Evolutionary conservation across 306 rosid genomes (phyloP).

Genomic region (Prosopis cineraria): DNA sequence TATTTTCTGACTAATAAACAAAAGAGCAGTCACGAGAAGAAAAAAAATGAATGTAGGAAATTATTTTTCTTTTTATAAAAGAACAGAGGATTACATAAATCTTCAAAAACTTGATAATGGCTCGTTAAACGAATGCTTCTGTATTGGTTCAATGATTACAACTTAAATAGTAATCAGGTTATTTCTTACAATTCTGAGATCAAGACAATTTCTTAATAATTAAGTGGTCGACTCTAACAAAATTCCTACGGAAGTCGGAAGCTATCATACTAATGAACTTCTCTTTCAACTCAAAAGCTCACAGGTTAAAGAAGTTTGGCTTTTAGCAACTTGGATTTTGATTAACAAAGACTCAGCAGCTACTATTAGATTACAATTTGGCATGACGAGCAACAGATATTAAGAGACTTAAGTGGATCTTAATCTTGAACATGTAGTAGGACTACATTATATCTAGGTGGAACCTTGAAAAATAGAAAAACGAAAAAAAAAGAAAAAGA

Average conservation of each 20-base stretch:
- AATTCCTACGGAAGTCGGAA: neutral
- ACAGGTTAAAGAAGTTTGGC: conserved; percentile 20
- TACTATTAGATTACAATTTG: neutral
- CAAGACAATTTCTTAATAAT: neutral
- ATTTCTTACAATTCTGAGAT: conserved; percentile 5
- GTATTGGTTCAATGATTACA: conserved; percentile 2
- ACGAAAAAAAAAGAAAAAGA: neutral
- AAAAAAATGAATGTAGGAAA: neutral
- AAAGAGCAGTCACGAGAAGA: conserved; percentile 4
- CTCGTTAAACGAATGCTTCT: neutral
- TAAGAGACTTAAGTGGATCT: neutral
- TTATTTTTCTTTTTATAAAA: neutral
- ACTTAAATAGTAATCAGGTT: neutral
- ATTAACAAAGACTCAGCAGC: neutral
- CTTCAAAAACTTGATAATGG: neutral
- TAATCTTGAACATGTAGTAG: conserved; percentile 1
- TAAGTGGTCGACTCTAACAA: neutral
- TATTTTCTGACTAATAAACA: neutral
- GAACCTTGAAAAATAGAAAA: neutral
- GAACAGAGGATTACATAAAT: conserved; percentile 8
- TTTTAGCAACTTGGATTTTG: conserved; percentile 19
- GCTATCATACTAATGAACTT: conserved; percentile 12
- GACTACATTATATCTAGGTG: neutral
- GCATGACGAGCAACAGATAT: neutral
- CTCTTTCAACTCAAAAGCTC: conserved; percentile 31